Evolutionary conservation across 805 yeast genomes (phyloP).

Genomic region (Candida yuanshanica): DNA sequence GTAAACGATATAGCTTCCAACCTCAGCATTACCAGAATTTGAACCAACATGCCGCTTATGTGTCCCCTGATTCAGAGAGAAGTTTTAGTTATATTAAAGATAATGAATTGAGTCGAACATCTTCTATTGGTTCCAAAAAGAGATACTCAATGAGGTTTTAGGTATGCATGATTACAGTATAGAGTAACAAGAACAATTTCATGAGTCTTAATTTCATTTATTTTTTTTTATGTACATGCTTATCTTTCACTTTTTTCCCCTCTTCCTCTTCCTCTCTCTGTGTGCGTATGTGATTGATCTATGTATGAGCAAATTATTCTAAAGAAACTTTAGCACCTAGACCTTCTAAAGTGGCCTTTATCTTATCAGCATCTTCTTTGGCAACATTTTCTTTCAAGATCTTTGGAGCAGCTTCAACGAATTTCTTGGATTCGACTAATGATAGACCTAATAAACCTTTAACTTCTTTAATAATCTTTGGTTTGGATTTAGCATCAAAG

Average conservation of each 20-base stretch:
- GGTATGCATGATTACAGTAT: too few species aligned
- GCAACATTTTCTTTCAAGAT: conserved; percentile 90
- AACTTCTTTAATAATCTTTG: conserved; percentile 96
- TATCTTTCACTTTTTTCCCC: not conserved
- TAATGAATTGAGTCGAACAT: not conserved
- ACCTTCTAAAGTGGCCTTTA: conserved; percentile 86
- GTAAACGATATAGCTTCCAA: not conserved
- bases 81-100: not conserved
- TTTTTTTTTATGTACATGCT: conserved; percentile 3
- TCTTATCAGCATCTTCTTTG: conserved; percentile 97
- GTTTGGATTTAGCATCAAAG: conserved; percentile 91
- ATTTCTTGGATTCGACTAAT: conserved; percentile 94
- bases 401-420: conserved; percentile 97
- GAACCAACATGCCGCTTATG: not conserved
- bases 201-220: too few species aligned
- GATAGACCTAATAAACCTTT: conserved; percentile 87
- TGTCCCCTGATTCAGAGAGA: conserved; percentile 1
- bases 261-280: not conserved
- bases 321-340: conserved; percentile 89
- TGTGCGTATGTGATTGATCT: too few species aligned
- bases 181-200: too few species aligned
- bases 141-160: conserved; percentile 24
- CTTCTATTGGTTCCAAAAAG: conserved; percentile 6
- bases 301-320: conserved; percentile 47
- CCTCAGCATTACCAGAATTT: conserved; percentile 1